Base-by-base conservation (phyloP, 2,329 filamentous ascomycete species). In the Fonsecaea nubica region DNA sequence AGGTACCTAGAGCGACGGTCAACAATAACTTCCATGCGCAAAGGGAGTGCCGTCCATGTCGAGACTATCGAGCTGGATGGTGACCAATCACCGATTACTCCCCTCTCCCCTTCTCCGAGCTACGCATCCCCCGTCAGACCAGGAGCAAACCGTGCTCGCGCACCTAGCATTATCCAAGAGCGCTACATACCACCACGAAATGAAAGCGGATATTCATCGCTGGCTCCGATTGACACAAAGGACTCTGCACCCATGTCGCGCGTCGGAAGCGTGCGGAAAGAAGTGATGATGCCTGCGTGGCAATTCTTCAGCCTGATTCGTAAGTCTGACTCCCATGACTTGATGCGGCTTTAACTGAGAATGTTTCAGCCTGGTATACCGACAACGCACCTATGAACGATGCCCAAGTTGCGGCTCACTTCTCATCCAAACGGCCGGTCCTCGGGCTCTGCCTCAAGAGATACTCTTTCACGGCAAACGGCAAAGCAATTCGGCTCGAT, bases 261-360 rank as follows among this genome's bases (percentile, higher is more conserved):
- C 13, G 78, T 73, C 62, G 79, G 79, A 45, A 83, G 80, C 38
- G 77, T 84, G 58, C 78, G 85, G 70, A 97, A 94, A 75, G 93
- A 96, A 73, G 91, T 98, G 13, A 89, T 94, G 65, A 97, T 98
- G 82, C 94, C 94, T 42, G 95, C 95, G 1, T 98, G 93, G 93
- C 94, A 97, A 74, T 97, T 98, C 75, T 98, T 97, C 80, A 92
- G 91, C 74, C 82, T 98, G 32, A 92, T 97, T 73, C 93, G 91
- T 93, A 81, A 80, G 90, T 84, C 45, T 6, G 4, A 9, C n/a
- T 65, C 21, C 64, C 18, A 52, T 25, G 38, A 30, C 45, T 15
- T 25, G 68, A 57, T 68, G 33, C 30, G 66, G 9, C 69, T 79
- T 83, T 72, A 38, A 65, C 72, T 81, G 82, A 76, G 83, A 69